Base-by-base conservation (phyloP, 352 stramenopile genomes). In the Globisporangium barbulae region DNA sequence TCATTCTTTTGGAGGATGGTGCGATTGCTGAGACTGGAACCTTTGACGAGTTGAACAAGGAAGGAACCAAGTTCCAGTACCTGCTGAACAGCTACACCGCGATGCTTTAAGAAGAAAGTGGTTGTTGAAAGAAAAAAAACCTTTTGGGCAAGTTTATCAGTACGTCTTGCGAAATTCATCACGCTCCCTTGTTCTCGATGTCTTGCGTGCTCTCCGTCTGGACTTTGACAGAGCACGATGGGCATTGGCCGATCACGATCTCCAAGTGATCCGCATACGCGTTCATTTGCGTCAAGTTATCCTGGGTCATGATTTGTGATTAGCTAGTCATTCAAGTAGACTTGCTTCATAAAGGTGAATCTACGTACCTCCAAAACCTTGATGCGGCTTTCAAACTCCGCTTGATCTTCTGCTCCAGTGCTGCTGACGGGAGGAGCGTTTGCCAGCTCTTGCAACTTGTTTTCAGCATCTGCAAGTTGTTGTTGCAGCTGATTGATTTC, bases 1-100 rank as follows among this genome's bases (percentile, higher is more conserved):
- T 97, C 70, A 84, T 91, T 63, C 59, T 97, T 57, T 63, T 97
- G 3, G 81, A 96, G 37, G 66, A 93, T n/a, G 86, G 89, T 17
- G 69, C 78, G 41, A 93, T 97, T 53, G 75, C 73, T 0, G 88
- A 97, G 63, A 80, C 65, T 12, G 87, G 87, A 41, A 92, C 83
- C 3, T 93, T 87, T 57, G 80, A 87, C 19, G 76, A 93, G 63
- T 65, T 95, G 37, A 90, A 91, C 64, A 69, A 74, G 39, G 77
- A 90, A 69, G 86, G 86, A 53, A 90, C 79, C 15, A 89, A 90
- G 69, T 94, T 94, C 53, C 78, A 89, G 65, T 72, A 83, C 54
- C 69, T 94, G 22, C 73, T 89, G 15, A 80, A 90, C 66, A 85
- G 81, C 66, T 71, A 88, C 62, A 67, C 72, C 67, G 68, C 75